A percentile compares a stretch with the other conserved stretches of the same genome.
These are phyloP conservation scores for Podospora bellae-mahoneyi DNA, from an alignment of 495 filamentous ascomycete genomes.

Conservation along the genomic window DNA sequence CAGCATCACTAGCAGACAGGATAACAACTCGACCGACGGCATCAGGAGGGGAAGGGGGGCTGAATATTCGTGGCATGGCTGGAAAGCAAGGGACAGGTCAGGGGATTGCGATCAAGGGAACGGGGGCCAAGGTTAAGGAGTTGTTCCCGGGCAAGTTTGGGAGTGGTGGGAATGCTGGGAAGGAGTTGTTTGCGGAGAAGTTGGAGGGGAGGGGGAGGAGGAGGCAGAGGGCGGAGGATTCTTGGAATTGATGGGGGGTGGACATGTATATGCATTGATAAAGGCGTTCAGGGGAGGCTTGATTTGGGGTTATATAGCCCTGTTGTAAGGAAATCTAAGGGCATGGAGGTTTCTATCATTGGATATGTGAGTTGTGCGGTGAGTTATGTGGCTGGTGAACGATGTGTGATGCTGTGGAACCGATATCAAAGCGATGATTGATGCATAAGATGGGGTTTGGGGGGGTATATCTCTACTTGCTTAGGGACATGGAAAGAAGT, in stretches of 20 bases:
- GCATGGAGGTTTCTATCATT: too few relatives aligned
- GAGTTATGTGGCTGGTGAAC: too few relatives aligned
- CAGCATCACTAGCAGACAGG: constrained; percentile 41
- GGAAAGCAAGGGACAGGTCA: constrained; percentile 46
- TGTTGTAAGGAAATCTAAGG: too few relatives aligned
- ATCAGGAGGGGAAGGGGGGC: constrained; percentile 27
- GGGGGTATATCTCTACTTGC: too few relatives aligned
- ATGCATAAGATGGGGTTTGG: too few relatives aligned
- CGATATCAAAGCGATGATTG: too few relatives aligned
- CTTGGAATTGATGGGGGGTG: constrained; percentile 44
- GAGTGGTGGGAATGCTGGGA: constrained; percentile 52
- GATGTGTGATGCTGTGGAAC: too few relatives aligned
- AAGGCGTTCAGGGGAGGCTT: background rate
- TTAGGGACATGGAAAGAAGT: too few relatives aligned
- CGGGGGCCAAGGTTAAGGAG: constrained; percentile 57
- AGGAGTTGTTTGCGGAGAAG: constrained; percentile 63
- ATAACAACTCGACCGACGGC: constrained; percentile 31
- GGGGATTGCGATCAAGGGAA: constrained; percentile 66
- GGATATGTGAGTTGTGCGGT: too few relatives aligned
- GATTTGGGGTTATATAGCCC: too few relatives aligned
- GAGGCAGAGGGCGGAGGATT: constrained; percentile 53
- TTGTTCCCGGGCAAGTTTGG: constrained; percentile 66
- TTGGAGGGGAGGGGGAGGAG: constrained; percentile 45
- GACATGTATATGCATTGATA: background rate
- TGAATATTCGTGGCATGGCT: constrained; percentile 63